Conservation (phyloP, 2,329 filamentous ascomycete species). For the Zymoseptoria pseudotritici region DNA sequence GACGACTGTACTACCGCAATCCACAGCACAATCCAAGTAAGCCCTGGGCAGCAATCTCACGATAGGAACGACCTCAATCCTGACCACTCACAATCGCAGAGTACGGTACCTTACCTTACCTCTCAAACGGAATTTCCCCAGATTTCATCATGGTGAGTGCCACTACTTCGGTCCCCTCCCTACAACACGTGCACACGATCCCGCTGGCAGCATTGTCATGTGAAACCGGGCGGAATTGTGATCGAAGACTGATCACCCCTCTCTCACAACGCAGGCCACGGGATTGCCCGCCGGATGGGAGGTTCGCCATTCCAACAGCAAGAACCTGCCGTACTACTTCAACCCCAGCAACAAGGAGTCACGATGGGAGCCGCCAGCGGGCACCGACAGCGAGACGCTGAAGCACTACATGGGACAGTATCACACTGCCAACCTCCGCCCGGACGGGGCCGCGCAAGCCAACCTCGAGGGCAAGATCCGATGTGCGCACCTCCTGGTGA, state of each 20-base stretch:
- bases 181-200: slow-evolving; percentile 2
- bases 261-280: slow-evolving; percentile 19
- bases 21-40: background rate
- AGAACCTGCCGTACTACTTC: slow-evolving; percentile 99
- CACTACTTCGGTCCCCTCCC: background rate
- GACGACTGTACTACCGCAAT: background rate
- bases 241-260: slow-evolving; percentile 1
- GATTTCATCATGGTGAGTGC: slow-evolving; percentile 8
- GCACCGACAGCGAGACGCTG: slow-evolving; percentile 83
- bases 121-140: slow-evolving; percentile 2
- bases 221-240: background rate
- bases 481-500: slow-evolving; percentile 84
- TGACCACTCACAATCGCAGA: background rate
- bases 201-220: background rate
- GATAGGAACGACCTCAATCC: background rate
- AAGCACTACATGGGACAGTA: slow-evolving; percentile 89
- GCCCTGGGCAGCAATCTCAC: background rate
- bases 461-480: slow-evolving; percentile 73
- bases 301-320: slow-evolving; percentile 95
- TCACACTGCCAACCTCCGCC: slow-evolving; percentile 50
- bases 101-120: background rate
- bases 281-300: slow-evolving; percentile 45
- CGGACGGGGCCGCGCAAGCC: slow-evolving; percentile 15
- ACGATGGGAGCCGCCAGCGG: slow-evolving; percentile 85
- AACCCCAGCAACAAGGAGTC: slow-evolving; percentile 79